Evolutionary conservation across 805 yeast species (phyloP).

Genomic region (Phaffomyces thermotolerans): DNA sequence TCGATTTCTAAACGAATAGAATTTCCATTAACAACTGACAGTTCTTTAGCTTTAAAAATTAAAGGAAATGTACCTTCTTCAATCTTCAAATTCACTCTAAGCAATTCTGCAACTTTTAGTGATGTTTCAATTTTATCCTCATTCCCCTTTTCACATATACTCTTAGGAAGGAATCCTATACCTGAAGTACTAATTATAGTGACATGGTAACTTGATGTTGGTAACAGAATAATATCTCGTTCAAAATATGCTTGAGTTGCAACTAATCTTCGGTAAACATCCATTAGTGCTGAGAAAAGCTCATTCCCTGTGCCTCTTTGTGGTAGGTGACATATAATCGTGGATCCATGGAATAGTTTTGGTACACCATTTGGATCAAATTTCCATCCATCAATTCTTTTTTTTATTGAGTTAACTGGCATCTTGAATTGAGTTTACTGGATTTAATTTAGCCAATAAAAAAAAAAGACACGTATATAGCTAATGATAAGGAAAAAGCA

Average conservation of each 20-base stretch:
- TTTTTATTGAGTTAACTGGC: too few species aligned
- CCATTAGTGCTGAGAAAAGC: not conserved
- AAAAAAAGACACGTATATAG: too few species aligned
- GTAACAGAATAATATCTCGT: not conserved
- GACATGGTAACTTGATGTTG: slow-evolving; percentile 1
- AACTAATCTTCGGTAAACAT: not conserved
- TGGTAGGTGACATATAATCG: not conserved
- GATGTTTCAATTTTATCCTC: not conserved
- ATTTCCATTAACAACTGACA: not conserved
- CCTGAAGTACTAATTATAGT: not conserved
- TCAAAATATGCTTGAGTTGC: not conserved
- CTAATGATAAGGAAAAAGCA: too few species aligned
- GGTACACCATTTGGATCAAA: not conserved
- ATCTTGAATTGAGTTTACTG: too few species aligned
- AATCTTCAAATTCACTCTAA: not conserved
- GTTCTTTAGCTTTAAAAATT: not conserved
- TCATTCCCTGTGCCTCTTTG: not conserved
- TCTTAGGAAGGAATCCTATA: not conserved
- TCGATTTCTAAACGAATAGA: not conserved
- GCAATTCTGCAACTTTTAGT: not conserved
- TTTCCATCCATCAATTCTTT: not conserved
- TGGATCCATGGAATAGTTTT: not conserved
- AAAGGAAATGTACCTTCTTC: not conserved
- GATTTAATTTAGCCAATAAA: too few species aligned
- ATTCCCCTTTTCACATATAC: too few species aligned